phyloP scores from a whole-genome alignment of 768 basidiomycete species.

The Boletus reticuloceps region DNA sequence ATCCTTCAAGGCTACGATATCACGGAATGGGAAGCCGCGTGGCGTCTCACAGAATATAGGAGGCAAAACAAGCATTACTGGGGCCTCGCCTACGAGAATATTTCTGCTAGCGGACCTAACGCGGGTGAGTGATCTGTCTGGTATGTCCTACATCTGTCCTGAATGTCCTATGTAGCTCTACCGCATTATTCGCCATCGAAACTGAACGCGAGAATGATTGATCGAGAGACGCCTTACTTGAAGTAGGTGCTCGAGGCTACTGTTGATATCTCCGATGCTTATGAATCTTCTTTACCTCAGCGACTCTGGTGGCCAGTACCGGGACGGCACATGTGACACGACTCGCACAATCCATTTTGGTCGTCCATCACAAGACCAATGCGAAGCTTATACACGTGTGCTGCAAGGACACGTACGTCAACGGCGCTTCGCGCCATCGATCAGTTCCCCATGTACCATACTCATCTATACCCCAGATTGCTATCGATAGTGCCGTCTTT shows the following conservation, averaged over 20 bases:
- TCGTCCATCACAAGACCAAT: constrained; percentile 79
- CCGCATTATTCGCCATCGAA: constrained; percentile 89
- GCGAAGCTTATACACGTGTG: constrained; percentile 91
- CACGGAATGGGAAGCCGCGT: constrained; percentile 90
- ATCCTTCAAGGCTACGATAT: constrained; percentile 75
- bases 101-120: constrained; percentile 86
- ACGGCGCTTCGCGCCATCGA: constrained; percentile 11
- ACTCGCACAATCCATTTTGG: constrained; percentile 86
- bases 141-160: background rate
- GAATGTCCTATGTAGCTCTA: constrained; percentile 48
- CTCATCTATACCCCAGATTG: constrained; percentile 56
- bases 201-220: constrained; percentile 66
- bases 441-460: constrained; percentile 12
- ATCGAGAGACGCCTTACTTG: constrained; percentile 79
- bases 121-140: constrained; percentile 47
- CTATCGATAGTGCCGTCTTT: constrained; percentile 86
- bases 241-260: constrained; percentile 53
- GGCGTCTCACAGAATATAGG: constrained; percentile 75
- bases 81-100: constrained; percentile 87
- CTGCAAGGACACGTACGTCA: constrained; percentile 89
- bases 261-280: constrained; percentile 12
- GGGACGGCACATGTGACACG: constrained; percentile 88
- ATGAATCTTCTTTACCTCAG: constrained; percentile 38
- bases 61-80: constrained; percentile 68
- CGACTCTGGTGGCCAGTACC: constrained; percentile 89